A percentile compares a stretch with the other conserved stretches of the same genome.
These are phyloP conservation scores for Corchorus olitorius DNA, from an alignment of 345 rosid species.

Conservation along the genomic window DNA sequence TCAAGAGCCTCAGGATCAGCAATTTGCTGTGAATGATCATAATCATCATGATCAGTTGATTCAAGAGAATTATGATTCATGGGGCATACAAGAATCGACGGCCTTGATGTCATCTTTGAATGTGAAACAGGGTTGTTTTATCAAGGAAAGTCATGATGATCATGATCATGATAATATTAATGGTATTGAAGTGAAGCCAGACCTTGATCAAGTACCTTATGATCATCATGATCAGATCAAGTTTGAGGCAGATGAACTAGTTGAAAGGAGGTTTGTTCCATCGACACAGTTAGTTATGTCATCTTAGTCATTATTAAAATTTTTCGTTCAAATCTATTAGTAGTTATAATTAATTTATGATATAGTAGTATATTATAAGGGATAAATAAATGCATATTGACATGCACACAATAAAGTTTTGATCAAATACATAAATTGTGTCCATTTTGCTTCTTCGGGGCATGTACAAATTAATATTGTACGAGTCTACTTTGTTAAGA, in stretches of 20 bases:
- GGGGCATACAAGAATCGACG: constrained; percentile 42
- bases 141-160: constrained; percentile 23
- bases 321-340: no score
- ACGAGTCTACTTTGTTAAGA: no score
- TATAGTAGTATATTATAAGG: no score
- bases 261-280: constrained; percentile 52
- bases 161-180: neutral
- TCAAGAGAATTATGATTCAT: constrained; percentile 32
- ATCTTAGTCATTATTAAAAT: constrained; percentile 33
- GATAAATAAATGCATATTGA: no score
- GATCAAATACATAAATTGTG: no score
- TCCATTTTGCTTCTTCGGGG: no score
- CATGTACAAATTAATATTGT: no score
- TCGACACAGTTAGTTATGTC: constrained; percentile 60
- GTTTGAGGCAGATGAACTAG: constrained; percentile 43
- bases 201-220: constrained; percentile 35
- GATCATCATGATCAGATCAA: constrained; percentile 36
- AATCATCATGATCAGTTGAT: constrained; percentile 13
- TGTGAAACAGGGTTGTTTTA: constrained; percentile 32
- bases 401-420: no score
- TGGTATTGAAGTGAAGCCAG: constrained; percentile 34
- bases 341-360: no score
- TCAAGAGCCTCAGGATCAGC: constrained; percentile 27
- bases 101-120: constrained; percentile 26
- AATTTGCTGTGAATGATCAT: neutral